Conservation (phyloP, 2,329 filamentous ascomycete genomes). For the Colletotrichum phormii region DNA sequence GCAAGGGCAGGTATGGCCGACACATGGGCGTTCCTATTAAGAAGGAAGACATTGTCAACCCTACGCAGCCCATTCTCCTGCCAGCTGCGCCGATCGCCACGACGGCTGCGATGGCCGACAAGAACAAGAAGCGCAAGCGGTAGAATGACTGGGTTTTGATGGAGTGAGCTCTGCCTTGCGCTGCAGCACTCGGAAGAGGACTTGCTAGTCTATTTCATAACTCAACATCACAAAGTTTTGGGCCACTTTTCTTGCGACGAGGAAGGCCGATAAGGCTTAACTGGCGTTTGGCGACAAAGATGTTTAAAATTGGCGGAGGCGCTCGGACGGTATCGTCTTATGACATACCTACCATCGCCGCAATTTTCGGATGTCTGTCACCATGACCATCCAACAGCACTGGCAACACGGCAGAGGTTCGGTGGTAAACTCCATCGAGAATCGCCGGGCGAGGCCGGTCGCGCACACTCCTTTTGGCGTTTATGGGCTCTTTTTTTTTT, state of each 20-base stretch:
- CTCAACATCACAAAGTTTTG: not conserved
- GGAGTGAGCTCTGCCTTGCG: not conserved
- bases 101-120: slow-evolving; percentile 55
- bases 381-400: slow-evolving; percentile 23
- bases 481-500: slow-evolving; percentile 20
- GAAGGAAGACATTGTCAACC: slow-evolving; percentile 61
- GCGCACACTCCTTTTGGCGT: slow-evolving; percentile 38
- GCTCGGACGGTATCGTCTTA: not conserved
- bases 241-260: slow-evolving; percentile 20
- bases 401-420: slow-evolving; percentile 18
- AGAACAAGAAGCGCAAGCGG: slow-evolving; percentile 73
- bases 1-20: slow-evolving; percentile 89
- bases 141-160: slow-evolving; percentile 44
- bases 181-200: not conserved
- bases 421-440: slow-evolving; percentile 24
- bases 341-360: not conserved
- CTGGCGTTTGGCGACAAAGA: slow-evolving; percentile 12
- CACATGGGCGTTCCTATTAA: slow-evolving; percentile 77
- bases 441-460: slow-evolving; percentile 27
- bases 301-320: not conserved
- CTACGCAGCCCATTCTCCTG: slow-evolving; percentile 52
- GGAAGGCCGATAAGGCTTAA: not conserved
- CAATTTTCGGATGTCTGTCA: slow-evolving; percentile 13
- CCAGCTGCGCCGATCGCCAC: slow-evolving; percentile 58
- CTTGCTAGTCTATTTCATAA: not conserved